A percentile compares a stretch with the other conserved stretches of the same genome.
phyloP scores from a whole-genome alignment of 805 yeast species.

The Zygosaccharomyces kombuchaensis region DNA sequence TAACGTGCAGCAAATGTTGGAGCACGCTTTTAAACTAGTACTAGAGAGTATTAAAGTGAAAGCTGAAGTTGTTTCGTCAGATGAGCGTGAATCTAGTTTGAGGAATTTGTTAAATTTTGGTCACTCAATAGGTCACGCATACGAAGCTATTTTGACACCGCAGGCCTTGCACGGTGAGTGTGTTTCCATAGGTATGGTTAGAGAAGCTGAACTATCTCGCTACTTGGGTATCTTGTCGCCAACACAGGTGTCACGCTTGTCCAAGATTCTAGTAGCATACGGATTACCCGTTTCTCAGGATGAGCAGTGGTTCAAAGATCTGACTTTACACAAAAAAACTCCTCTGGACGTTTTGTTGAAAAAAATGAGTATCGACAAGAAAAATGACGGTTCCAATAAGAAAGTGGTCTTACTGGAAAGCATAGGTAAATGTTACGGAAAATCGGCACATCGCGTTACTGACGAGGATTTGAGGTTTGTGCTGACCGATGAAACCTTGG shows the following conservation, averaged over 20 bases:
- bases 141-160: conserved; percentile 95
- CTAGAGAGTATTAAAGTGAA: conserved; percentile 83
- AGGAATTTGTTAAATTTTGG: conserved; percentile 93
- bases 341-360: conserved; percentile 71
- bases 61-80: conserved; percentile 88
- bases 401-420: conserved; percentile 77
- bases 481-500: conserved; percentile 74
- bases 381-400: conserved; percentile 89
- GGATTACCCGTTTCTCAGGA: conserved; percentile 76
- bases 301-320: conserved; percentile 65
- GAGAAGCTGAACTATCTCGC: conserved; percentile 93
- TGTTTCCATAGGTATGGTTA: conserved; percentile 94
- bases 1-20: conserved; percentile 63
- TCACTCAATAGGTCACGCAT: conserved; percentile 96
- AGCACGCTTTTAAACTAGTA: conserved; percentile 74
- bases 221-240: conserved; percentile 85
- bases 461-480: conserved; percentile 79
- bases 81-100: conserved; percentile 92
- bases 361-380: conserved; percentile 94
- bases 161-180: conserved; percentile 97
- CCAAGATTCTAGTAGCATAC: conserved; percentile 79
- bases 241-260: conserved; percentile 86
- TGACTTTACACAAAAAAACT: conserved; percentile 64
- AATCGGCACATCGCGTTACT: conserved; percentile 76
- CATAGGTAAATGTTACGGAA: conserved; percentile 87